phyloP scores from a whole-genome alignment of 257 asterid species.

The Capsicum pubescens region DNA sequence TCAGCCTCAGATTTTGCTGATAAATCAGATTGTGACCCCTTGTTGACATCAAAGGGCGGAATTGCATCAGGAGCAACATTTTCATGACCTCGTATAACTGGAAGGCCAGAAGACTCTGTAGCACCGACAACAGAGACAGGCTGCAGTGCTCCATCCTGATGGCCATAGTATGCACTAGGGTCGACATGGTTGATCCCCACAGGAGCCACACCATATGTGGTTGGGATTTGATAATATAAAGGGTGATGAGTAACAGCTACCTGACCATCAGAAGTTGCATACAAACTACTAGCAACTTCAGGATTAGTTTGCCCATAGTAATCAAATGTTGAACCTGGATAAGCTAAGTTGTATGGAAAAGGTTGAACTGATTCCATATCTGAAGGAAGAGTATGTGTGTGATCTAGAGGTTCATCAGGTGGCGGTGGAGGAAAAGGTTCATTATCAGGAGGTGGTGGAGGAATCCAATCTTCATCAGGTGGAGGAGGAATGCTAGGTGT shows the following conservation, averaged over 20 bases:
- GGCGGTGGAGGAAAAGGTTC: constrained; percentile 96
- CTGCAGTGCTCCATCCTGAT: constrained; percentile 55
- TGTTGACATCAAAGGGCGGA: constrained; percentile 38
- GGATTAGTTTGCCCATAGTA: constrained; percentile 65
- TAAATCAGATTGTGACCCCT: constrained; percentile 43
- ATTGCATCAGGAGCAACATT: constrained; percentile 38
- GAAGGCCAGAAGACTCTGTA: constrained; percentile 47
- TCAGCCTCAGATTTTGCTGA: constrained; percentile 37
- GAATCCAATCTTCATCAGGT: constrained; percentile 72
- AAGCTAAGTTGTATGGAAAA: constrained; percentile 56
- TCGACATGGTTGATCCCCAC: constrained; percentile 57
- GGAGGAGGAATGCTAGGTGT: constrained; percentile 46
- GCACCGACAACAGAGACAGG: constrained; percentile 45
- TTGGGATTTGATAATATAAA: constrained; percentile 64
- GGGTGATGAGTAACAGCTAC: constrained; percentile 60
- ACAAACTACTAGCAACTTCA: constrained; percentile 51
- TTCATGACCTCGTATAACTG: constrained; percentile 41
- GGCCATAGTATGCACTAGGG: constrained; percentile 59
- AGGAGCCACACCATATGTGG: constrained; percentile 56
- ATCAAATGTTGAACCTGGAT: constrained; percentile 58
- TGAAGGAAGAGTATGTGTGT: constrained; percentile 52
- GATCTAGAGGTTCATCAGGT: constrained; percentile 81
- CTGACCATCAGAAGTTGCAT: constrained; percentile 59
- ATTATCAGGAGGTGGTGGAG: constrained; percentile 89
- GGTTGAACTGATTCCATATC: constrained; percentile 55